Conservation (phyloP, 1,284 basidiomycete species). For the Puccinia brachypodii region DNA sequence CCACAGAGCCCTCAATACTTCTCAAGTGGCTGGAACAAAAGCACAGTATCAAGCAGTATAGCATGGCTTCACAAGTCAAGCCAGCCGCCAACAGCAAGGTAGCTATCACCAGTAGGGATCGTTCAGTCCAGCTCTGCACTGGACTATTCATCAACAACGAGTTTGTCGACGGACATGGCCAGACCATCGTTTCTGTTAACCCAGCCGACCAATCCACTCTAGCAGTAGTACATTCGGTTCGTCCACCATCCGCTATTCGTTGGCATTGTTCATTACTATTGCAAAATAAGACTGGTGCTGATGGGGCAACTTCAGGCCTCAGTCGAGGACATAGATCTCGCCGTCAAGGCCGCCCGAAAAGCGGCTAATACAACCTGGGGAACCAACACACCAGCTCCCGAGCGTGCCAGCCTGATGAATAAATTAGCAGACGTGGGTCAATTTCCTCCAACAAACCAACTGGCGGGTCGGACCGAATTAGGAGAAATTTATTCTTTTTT, state of each 20-base stretch:
- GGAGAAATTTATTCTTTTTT: neutral
- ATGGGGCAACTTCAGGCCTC: conserved; percentile 31
- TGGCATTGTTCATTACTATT: too few relatives aligned
- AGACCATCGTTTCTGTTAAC: conserved; percentile 47
- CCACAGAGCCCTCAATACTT: neutral
- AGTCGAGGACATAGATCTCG: conserved; percentile 48
- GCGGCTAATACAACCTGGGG: conserved; percentile 50
- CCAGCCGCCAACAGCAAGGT: conserved; percentile 7
- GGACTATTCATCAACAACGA: conserved; percentile 51
- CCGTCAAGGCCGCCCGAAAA: conserved; percentile 48
- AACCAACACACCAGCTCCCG: conserved; percentile 39
- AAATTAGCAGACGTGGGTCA: conserved; percentile 48
- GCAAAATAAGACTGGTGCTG: neutral
- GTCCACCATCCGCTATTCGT: neutral
- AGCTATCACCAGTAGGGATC: conserved; percentile 22
- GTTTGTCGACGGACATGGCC: conserved; percentile 49
- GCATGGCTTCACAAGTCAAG: conserved; percentile 8
- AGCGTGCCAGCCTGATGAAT: conserved; percentile 47
- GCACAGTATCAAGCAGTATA: neutral
- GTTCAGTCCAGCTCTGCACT: conserved; percentile 41
- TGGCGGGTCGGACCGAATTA: neutral
- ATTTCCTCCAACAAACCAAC: neutral
- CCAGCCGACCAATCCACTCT: conserved; percentile 47
- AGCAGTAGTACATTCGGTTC: conserved; percentile 35
- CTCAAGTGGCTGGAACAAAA: neutral